Percentiles rank a stretch among this genome's conserved stretches.
phyloP scores from a whole-genome alignment of 768 basidiomycete species.

The Russula vinacea region DNA sequence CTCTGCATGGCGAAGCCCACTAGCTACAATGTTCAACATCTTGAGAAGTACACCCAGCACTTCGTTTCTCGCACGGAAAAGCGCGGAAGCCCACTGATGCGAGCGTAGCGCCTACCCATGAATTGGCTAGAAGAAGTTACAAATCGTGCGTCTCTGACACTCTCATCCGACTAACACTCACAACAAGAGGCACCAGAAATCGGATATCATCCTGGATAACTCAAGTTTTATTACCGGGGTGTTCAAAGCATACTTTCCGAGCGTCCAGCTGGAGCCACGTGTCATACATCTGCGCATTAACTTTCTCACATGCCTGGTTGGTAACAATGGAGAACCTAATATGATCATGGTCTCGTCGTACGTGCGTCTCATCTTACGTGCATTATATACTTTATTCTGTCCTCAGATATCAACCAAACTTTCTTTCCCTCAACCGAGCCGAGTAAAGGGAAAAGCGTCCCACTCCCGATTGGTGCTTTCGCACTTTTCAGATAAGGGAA shows the following conservation, averaged over 20 bases:
- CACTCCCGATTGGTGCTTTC: conserved; percentile 78
- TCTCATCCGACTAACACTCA: not conserved
- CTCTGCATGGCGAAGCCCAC: too few relatives aligned
- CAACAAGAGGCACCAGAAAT: conserved; percentile 44
- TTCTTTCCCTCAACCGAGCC: conserved; percentile 90
- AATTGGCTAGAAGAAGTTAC: conserved; percentile 88
- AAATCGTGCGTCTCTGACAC: conserved; percentile 56
- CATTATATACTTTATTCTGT: conserved; percentile 18
- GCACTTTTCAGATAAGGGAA: conserved; percentile 46
- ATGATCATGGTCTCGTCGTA: conserved; percentile 55
- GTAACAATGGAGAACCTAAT: conserved; percentile 48
- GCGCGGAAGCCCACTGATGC: conserved; percentile 54
- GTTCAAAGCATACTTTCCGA: conserved; percentile 70
- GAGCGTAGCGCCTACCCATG: conserved; percentile 82
- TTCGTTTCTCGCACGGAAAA: conserved; percentile 55
- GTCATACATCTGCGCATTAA: conserved; percentile 97
- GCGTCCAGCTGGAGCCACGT: conserved; percentile 55
- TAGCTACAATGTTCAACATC: too few relatives aligned
- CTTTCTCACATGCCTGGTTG: conserved; percentile 51
- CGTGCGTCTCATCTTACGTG: conserved; percentile 33
- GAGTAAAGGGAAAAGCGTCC: conserved; percentile 92
- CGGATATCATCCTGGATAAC: conserved; percentile 88
- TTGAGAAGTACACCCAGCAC: too few relatives aligned
- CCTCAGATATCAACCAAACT: conserved; percentile 58
- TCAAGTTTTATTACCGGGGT: conserved; percentile 86